A percentile compares a stretch with the other conserved stretches of the same genome.
These are phyloP conservation scores for Lasiodiplodia sp. DNA, from an alignment of 2,329 filamentous ascomycete species.

Conservation along the genomic window DNA sequence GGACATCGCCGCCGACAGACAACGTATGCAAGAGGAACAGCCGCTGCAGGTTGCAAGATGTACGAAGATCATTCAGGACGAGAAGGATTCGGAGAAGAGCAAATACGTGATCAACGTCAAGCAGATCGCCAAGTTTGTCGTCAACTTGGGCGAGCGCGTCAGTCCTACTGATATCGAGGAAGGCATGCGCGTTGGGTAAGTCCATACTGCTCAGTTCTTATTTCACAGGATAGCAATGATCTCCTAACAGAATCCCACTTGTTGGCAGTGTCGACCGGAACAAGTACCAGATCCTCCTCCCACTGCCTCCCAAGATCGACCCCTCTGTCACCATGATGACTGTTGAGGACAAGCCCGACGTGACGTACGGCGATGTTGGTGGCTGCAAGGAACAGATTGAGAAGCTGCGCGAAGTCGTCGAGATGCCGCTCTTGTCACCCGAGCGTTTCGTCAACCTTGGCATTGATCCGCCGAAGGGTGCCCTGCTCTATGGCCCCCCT, in stretches of 20 bases:
- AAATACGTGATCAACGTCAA: constrained; percentile 99
- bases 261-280: constrained; percentile 80
- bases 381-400: constrained; percentile 99
- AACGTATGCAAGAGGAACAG: constrained; percentile 98
- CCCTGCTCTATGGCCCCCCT: constrained; percentile 92
- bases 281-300: constrained; percentile 98
- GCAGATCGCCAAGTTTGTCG: constrained; percentile 99
- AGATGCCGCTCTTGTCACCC: constrained; percentile 95
- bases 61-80: constrained; percentile 98
- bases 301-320: constrained; percentile 96
- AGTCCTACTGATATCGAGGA: constrained; percentile 99
- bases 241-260: constrained; percentile 25
- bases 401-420: constrained; percentile 97
- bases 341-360: constrained; percentile 98
- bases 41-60: constrained; percentile 96
- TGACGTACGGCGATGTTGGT: constrained; percentile 98
- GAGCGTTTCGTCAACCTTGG: constrained; percentile 98
- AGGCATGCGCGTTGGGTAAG: constrained; percentile 91
- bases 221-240: constrained; percentile 9
- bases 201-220: constrained; percentile 27
- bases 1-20: constrained; percentile 96
- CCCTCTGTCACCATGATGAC: constrained; percentile 99
- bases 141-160: constrained; percentile 95
- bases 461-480: constrained; percentile 98
- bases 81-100: constrained; percentile 95